Evolutionary conservation across 257 asterid species (phyloP).

Genomic region (Primulina huaijiensis): DNA sequence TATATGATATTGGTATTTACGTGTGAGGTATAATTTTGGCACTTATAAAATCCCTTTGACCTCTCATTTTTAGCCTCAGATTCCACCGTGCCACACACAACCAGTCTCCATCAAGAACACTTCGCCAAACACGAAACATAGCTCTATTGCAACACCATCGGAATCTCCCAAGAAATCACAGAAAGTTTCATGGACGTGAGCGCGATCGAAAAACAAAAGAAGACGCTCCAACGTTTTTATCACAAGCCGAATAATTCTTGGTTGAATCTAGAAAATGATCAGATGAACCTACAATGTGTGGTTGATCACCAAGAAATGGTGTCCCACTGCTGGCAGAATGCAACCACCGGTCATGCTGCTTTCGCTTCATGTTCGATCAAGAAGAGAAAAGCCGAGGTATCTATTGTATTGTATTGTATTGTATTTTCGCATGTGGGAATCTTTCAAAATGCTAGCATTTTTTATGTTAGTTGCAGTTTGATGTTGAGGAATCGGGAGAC

Average conservation of each 20-base stretch:
- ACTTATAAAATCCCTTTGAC: slow-evolving; percentile 21
- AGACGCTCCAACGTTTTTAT: slow-evolving; percentile 35
- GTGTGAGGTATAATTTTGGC: neutral
- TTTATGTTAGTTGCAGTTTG: slow-evolving; percentile 33
- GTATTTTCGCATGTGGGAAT: neutral
- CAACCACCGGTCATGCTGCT: slow-evolving; percentile 18
- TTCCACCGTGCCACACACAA: slow-evolving; percentile 1
- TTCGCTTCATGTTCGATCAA: slow-evolving; percentile 26
- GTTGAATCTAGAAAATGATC: slow-evolving; percentile 8
- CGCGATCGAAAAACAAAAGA: slow-evolving; percentile 50
- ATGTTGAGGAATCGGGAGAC: slow-evolving; percentile 49
- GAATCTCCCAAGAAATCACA: slow-evolving; percentile 15
- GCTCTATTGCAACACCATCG: slow-evolving; percentile 3
- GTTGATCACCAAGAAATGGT: slow-evolving; percentile 9
- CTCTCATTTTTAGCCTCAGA: slow-evolving; percentile 24
- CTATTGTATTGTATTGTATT: neutral
- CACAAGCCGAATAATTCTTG: slow-evolving; percentile 25
- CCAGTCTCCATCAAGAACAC: slow-evolving; percentile 18
- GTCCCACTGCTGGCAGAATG: slow-evolving; percentile 1
- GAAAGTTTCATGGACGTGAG: slow-evolving; percentile 31
- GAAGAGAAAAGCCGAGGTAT: slow-evolving; percentile 70
- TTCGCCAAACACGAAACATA: slow-evolving; percentile 19
- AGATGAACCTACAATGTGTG: neutral
- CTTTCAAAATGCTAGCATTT: neutral
- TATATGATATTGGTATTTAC: neutral